These are phyloP conservation scores for Sabuloglossum arenarium DNA, from an alignment of 495 filamentous ascomycete genomes.

Conservation along the genomic window DNA sequence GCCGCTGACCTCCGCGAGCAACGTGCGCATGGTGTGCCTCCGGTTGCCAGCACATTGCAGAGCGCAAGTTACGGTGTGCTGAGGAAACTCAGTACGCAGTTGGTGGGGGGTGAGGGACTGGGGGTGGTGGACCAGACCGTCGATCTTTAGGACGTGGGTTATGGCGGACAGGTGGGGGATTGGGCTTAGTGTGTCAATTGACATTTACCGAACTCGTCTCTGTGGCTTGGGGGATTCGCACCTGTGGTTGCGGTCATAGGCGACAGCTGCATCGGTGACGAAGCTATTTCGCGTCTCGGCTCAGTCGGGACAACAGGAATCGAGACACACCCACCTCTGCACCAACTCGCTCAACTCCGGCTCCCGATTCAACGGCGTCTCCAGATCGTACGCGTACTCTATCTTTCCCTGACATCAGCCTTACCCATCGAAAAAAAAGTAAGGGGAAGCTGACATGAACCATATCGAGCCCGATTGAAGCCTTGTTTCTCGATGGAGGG, in stretches of 20 bases:
- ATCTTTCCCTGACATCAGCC: too few relatives aligned
- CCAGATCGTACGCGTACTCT: conserved; percentile 17
- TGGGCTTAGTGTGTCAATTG: conserved; percentile 7
- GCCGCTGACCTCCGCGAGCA: conserved; percentile 36
- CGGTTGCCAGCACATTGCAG: conserved; percentile 44
- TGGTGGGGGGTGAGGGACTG: conserved; percentile 18
- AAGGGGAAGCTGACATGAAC: background rate
- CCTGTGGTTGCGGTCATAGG: conserved; percentile 32
- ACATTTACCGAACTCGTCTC: too few relatives aligned
- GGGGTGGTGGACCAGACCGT: conserved; percentile 17
- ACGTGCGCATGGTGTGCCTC: conserved; percentile 41
- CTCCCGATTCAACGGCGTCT: conserved; percentile 25
- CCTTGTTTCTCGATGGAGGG: too few relatives aligned
- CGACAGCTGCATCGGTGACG: conserved; percentile 18
- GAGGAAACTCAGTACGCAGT: conserved; percentile 24
- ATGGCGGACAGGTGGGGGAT: conserved; percentile 24
- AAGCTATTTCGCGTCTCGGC: conserved; percentile 15
- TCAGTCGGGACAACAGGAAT: background rate
- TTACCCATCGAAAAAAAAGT: too few relatives aligned
- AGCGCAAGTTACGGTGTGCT: conserved; percentile 32
- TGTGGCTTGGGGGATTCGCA: background rate
- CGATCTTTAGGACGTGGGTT: conserved; percentile 23
- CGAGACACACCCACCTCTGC: conserved; percentile 12
- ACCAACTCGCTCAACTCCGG: conserved; percentile 20
- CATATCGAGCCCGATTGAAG: background rate